Conservation (phyloP, 768 basidiomycete species). For the Boletellus ananiceps region DNA sequence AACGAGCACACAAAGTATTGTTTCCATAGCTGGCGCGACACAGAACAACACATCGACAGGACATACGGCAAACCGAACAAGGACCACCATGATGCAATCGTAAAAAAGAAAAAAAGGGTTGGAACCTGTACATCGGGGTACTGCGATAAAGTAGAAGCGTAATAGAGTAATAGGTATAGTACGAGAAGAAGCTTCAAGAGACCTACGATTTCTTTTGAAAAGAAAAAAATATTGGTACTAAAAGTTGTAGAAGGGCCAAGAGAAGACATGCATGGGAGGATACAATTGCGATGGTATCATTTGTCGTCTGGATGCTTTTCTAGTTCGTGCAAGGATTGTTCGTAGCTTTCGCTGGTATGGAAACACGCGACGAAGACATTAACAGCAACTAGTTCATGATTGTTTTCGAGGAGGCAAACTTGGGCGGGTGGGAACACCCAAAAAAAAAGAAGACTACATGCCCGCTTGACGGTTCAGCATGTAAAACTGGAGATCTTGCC, state of each 20-base stretch:
- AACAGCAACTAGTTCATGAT: background rate
- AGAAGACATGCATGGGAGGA: slow-evolving; percentile 17
- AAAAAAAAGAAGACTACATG: slow-evolving; percentile 32
- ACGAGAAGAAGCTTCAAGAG: background rate
- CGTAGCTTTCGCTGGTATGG: slow-evolving; percentile 10
- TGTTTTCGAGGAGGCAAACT: background rate
- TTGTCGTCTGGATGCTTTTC: slow-evolving; percentile 24
- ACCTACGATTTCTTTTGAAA: background rate
- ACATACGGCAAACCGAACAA: slow-evolving; percentile 12
- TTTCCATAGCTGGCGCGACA: slow-evolving; percentile 24
- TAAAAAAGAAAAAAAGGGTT: background rate
- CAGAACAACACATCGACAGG: slow-evolving; percentile 22
- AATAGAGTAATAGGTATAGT: slow-evolving; percentile 14
- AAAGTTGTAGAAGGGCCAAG: slow-evolving; percentile 4
- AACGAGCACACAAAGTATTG: slow-evolving; percentile 8
- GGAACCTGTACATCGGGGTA: slow-evolving; percentile 1
- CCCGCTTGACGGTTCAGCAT: slow-evolving; percentile 74
- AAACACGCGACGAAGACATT: slow-evolving; percentile 3
- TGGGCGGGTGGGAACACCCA: background rate
- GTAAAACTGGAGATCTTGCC: slow-evolving; percentile 77
- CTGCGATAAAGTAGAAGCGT: slow-evolving; percentile 8
- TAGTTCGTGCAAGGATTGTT: slow-evolving; percentile 24
- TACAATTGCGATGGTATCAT: slow-evolving; percentile 27
- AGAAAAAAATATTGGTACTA: background rate
- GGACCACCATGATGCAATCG: slow-evolving; percentile 6